A percentile compares a stretch with the other conserved stretches of the same genome.
Conservation (phyloP, 2,329 filamentous ascomycete species). For the Nothopassalora personata region DNA sequence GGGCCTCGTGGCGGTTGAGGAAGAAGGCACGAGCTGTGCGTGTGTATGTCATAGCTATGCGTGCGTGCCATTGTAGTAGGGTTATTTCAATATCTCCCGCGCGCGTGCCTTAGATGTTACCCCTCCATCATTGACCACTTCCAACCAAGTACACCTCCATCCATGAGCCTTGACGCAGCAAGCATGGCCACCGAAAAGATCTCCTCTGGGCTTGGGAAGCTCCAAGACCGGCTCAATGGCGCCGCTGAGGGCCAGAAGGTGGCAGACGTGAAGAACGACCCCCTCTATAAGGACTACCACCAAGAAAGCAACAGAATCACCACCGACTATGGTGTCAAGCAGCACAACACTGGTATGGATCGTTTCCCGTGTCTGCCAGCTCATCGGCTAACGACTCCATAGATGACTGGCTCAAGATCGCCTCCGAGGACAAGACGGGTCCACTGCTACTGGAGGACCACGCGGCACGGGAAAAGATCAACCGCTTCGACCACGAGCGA, state of each 20-base stretch:
- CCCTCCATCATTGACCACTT: constrained; percentile 1
- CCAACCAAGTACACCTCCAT: background rate
- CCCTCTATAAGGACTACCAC: constrained; percentile 49
- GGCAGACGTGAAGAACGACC: constrained; percentile 56
- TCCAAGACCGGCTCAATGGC: constrained; percentile 30
- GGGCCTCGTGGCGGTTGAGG: background rate
- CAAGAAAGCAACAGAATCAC: constrained; percentile 57
- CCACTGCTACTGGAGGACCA: constrained; percentile 67
- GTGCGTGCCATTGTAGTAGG: background rate
- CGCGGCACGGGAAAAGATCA: constrained; percentile 68
- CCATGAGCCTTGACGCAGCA: constrained; percentile 1
- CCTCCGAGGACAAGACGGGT: constrained; percentile 58
- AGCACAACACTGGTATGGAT: constrained; percentile 51
- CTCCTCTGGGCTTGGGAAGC: constrained; percentile 24
- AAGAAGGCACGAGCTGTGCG: background rate
- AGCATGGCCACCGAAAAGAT: constrained; percentile 22
- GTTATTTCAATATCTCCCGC: background rate
- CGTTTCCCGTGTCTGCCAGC: background rate
- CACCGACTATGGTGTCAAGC: constrained; percentile 70
- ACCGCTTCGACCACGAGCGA: constrained; percentile 70
- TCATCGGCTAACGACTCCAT: background rate
- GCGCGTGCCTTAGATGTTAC: background rate
- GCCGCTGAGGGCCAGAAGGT: constrained; percentile 47
- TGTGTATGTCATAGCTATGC: background rate
- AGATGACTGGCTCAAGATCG: constrained; percentile 71